Evolutionary conservation across 2,329 filamentous ascomycete genomes (phyloP).

Genomic region (Acrocalymma vagum): DNA sequence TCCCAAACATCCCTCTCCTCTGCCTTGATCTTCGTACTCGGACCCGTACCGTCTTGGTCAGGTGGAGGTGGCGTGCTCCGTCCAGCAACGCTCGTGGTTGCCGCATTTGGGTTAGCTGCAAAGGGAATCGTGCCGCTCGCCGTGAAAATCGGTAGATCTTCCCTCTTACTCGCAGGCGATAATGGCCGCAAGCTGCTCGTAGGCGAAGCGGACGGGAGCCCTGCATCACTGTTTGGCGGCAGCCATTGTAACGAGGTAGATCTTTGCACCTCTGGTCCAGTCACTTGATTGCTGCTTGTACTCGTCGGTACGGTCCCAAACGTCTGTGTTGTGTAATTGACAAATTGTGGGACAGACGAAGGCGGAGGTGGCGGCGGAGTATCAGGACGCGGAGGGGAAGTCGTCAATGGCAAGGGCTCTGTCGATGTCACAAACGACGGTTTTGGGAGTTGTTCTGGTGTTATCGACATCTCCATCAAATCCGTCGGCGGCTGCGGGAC

Average conservation of each 20-base stretch:
- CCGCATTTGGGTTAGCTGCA: constrained; percentile 28
- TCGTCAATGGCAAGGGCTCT: constrained; percentile 25
- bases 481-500: constrained; percentile 39
- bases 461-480: constrained; percentile 39
- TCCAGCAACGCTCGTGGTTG: constrained; percentile 29
- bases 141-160: constrained; percentile 60
- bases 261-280: constrained; percentile 18
- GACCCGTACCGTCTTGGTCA: constrained; percentile 7
- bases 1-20: constrained; percentile 51
- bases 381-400: constrained; percentile 43
- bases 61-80: too few relatives aligned
- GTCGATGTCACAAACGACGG: constrained; percentile 37
- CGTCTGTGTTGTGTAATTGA: constrained; percentile 37
- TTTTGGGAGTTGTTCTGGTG: constrained; percentile 43
- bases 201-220: constrained; percentile 9
- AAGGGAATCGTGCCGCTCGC: constrained; percentile 49
- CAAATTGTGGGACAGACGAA: constrained; percentile 38
- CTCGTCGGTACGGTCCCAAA: constrained; percentile 18
- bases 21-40: constrained; percentile 8
- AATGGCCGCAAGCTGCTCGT: constrained; percentile 20
- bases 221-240: constrained; percentile 34
- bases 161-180: constrained; percentile 45
- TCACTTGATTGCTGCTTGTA: not conserved
- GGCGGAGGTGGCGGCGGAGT: constrained; percentile 49
- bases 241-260: constrained; percentile 40